These are phyloP conservation scores for Aureobasidium sp. DNA, from an alignment of 2,329 filamentous ascomycete genomes.

Conservation along the genomic window DNA sequence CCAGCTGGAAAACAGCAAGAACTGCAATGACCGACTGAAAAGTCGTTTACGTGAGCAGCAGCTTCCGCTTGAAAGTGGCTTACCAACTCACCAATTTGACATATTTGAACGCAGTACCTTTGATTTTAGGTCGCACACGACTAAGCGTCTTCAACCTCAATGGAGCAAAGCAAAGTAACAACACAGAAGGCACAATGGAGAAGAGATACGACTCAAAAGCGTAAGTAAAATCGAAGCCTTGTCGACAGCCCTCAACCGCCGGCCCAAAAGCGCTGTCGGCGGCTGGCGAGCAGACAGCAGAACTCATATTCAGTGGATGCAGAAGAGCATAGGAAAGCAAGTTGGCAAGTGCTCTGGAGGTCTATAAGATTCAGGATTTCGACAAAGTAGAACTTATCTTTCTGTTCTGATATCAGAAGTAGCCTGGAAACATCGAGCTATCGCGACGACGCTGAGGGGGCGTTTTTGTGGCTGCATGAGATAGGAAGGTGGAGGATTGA, in stretches of 20 bases:
- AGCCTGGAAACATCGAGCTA: background rate
- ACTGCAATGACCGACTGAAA: conserved; percentile 1
- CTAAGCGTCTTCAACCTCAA: conserved; percentile 26
- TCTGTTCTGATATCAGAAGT: background rate
- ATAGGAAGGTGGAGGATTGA: background rate
- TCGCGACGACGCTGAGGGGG: background rate
- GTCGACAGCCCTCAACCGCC: conserved; percentile 20
- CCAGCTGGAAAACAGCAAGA: conserved; percentile 3
- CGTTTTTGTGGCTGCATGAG: background rate
- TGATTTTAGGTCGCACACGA: conserved; percentile 22
- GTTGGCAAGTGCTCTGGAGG: background rate
- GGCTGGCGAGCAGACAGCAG: conserved; percentile 1
- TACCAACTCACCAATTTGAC: conserved; percentile 7
- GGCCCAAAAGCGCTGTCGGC: conserved; percentile 15
- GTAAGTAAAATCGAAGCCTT: conserved; percentile 34
- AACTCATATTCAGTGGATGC: background rate
- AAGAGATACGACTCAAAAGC: conserved; percentile 32
- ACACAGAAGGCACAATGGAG: conserved; percentile 26
- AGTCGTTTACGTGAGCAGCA: background rate
- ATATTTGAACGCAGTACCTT: conserved; percentile 6
- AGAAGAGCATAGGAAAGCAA: too few species aligned
- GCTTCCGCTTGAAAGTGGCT: background rate
- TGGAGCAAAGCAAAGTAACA: conserved; percentile 27
- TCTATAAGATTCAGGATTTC: background rate
- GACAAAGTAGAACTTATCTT: background rate